Evolutionary conservation across 805 yeast genomes (phyloP).

Genomic region (Hanseniaspora singularis): DNA sequence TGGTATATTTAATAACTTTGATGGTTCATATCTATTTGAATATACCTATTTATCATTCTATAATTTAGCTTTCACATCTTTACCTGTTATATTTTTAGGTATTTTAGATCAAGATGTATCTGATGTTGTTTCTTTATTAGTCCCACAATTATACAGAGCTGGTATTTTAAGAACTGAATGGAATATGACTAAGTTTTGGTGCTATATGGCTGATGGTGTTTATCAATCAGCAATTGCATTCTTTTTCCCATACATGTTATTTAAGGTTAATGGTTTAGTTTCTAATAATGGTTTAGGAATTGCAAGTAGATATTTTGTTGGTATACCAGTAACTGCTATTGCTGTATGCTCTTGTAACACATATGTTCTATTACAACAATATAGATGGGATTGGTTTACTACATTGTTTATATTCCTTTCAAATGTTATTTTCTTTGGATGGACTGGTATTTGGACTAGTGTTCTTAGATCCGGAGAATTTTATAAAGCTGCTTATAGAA

Average conservation of each 20-base stretch:
- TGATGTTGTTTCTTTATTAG: conserved; percentile 53
- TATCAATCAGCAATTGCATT: conserved; percentile 64
- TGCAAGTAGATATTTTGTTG: conserved; percentile 66
- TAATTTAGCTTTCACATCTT: conserved; percentile 70
- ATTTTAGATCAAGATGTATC: conserved; percentile 72
- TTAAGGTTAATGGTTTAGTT: conserved; percentile 34
- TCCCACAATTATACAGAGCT: conserved; percentile 61
- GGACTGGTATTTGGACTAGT: conserved; percentile 76
- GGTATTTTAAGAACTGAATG: conserved; percentile 67
- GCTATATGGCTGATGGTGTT: conserved; percentile 65
- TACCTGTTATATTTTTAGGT: conserved; percentile 68
- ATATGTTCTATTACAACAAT: conserved; percentile 54
- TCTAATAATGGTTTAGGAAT: conserved; percentile 43
- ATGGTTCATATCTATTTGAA: conserved; percentile 69
- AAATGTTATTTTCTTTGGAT: conserved; percentile 47
- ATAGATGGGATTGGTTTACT: conserved; percentile 74
- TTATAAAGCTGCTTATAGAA: conserved; percentile 52
- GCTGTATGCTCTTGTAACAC: conserved; percentile 56
- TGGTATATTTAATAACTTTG: conserved; percentile 61
- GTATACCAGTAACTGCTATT: conserved; percentile 53
- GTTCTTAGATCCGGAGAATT: conserved; percentile 43
- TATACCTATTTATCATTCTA: conserved; percentile 71
- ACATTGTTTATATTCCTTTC: conserved; percentile 45
- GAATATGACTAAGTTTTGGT: conserved; percentile 53
- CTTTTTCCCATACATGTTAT: conserved; percentile 58